A percentile compares a stretch with the other conserved stretches of the same genome.
These are phyloP conservation scores for Fusarium nygamai DNA, from an alignment of 2,329 filamentous ascomycete genomes.

Conservation along the genomic window DNA sequence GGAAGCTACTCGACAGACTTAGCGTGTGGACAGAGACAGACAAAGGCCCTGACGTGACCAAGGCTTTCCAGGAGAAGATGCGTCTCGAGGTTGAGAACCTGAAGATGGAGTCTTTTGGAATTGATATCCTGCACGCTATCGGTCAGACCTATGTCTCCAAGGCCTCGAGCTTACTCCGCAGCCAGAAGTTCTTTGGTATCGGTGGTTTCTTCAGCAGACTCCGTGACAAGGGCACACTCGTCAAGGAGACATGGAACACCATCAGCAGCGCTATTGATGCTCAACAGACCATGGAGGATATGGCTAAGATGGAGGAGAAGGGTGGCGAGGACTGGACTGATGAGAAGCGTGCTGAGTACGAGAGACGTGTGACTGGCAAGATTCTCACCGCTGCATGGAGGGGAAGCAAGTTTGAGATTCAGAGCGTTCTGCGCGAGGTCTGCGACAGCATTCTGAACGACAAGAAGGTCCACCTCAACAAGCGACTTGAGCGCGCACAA, in stretches of 20 bases:
- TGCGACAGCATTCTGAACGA: constrained; percentile 88
- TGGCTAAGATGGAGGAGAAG: constrained; percentile 94
- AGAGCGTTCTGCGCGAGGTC: constrained; percentile 92
- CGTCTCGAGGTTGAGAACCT: constrained; percentile 94
- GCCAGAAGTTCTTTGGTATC: constrained; percentile 96
- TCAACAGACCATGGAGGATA: constrained; percentile 98
- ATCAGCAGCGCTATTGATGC: constrained; percentile 96
- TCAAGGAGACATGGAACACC: constrained; percentile 99
- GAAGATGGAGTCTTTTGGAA: constrained; percentile 98
- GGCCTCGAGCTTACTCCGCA: constrained; percentile 87
- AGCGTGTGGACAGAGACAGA: constrained; percentile 98
- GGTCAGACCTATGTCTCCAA: constrained; percentile 91
- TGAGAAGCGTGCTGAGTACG: constrained; percentile 94
- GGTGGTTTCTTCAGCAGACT: constrained; percentile 93
- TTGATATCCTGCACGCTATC: constrained; percentile 96
- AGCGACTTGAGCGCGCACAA: constrained; percentile 90
- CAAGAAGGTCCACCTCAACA: constrained; percentile 80
- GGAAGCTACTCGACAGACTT: constrained; percentile 89
- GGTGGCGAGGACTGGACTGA: constrained; percentile 99
- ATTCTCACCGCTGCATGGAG: constrained; percentile 97
- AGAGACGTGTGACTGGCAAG: constrained; percentile 95
- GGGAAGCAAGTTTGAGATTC: constrained; percentile 97
- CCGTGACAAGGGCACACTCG: constrained; percentile 95
- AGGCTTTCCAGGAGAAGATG: constrained; percentile 93
- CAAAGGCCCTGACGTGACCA: constrained; percentile 84